These are phyloP conservation scores for Delonix regia DNA, from an alignment of 306 rosid genomes.

Conservation along the genomic window DNA sequence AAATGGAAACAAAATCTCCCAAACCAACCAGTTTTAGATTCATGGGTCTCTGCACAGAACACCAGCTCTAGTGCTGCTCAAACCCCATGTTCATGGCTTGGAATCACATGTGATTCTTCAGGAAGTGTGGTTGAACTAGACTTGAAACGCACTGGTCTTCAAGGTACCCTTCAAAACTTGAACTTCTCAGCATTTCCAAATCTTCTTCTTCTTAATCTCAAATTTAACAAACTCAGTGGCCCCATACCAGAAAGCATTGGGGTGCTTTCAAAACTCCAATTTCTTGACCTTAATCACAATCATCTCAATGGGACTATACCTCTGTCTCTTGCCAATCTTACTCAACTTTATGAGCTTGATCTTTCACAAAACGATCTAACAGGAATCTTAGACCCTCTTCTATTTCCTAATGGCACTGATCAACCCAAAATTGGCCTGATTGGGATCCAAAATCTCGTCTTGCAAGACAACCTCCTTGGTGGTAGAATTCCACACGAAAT, in stretches of 20 bases:
- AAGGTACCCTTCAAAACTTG: conserved; percentile 27
- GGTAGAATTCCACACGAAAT: neutral
- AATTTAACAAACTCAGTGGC: neutral
- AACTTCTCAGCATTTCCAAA: neutral
- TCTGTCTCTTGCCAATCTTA: neutral
- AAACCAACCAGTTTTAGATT: neutral
- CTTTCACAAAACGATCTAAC: neutral
- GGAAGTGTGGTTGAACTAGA: neutral
- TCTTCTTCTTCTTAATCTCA: neutral
- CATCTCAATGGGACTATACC: neutral
- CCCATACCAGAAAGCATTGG: neutral
- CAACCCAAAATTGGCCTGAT: neutral
- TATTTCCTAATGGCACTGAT: neutral
- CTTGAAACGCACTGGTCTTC: neutral
- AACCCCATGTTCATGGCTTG: neutral
- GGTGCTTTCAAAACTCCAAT: neutral
- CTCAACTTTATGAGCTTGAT: neutral
- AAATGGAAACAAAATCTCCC: neutral
- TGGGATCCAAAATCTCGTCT: neutral
- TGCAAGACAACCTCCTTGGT: neutral
- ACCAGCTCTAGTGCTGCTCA: neutral
- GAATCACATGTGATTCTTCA: neutral
- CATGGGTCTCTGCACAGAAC: neutral
- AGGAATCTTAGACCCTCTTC: neutral
- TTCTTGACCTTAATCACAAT: neutral